Evolutionary conservation across 2,329 filamentous ascomycete species (phyloP), one percentile per base, ranked within the genome.

Genomic region (Graphilbum fragrans): DNA sequence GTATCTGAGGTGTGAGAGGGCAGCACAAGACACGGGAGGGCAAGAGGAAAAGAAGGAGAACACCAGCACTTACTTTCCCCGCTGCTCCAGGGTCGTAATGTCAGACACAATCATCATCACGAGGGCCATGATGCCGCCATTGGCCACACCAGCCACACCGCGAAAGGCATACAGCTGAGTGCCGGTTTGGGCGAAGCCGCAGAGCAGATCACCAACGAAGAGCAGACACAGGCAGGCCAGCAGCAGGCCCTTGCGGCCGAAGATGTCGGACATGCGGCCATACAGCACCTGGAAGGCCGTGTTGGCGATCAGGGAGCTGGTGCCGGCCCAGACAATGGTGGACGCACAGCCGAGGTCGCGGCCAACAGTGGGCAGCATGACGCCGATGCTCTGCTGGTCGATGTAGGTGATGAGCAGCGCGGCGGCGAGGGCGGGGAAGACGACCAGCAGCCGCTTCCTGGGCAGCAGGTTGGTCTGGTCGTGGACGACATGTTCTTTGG

Each of bases 241-340:
- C 39, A 74, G 71, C 6, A 80, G 63, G 9, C 66, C 61, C 53
- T 80, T 80, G 17, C 76, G 66, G 18, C 74, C 74, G 39, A 78
- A 67, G 1, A 79, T 70, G 53, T 80, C 74, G 1, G 74, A 77
- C 3, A 79, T 50, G 3, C 74, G 66, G 18, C 77, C 76, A 52
- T 80, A 80, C 0, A 82, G 63, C 45, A 80, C 72, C 47, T 77
- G 76, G 47, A 80, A 81, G 27, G 72, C 69, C 0, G 77, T 80
- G 44, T 71, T 73, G 23, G 70, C 70, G 36, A 76, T 67, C 35
- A 76, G 54, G 3, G 65, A 64, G 8, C 68, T 65, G 0, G 69
- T 73, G 17, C 69, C 70, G 1, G 68, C 68, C 71, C 70, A 75
- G 1, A 67, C 63, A 40, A 79, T 77, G 3, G 69, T 71, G 18